Base-by-base conservation (phyloP, 768 basidiomycete species). In the Artomyces pyxidatus region DNA sequence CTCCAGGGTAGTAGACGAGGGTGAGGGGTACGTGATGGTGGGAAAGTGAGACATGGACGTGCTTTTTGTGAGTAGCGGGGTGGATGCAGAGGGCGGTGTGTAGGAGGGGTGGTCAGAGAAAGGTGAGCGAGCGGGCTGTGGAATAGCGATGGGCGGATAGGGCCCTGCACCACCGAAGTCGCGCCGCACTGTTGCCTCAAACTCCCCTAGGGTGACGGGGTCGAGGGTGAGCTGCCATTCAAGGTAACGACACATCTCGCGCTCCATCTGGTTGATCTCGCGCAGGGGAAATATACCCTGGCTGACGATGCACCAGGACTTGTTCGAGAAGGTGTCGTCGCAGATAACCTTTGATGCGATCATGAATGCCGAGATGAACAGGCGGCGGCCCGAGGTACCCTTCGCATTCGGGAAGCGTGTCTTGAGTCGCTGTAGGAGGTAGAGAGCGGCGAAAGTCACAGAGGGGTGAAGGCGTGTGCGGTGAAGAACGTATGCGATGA, bases 181-280 rank as follows among this genome's bases (percentile, higher is more conserved):
- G 12, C 69, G 68, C 40, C 70, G 69, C 0, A 85, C 75, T 62
- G 75, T 75, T 0, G 61, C 61, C 57, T 85, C 81, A 59, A 87
- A 87, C 40, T 75, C 77, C 5, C 57, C 51, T 0, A 88, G 68
- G 0, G 80, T 78, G 0, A 68, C 62, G 1, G 80, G 76, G 47
- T 86, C 84, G 48, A 87, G 81, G 38, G 79, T 85, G 10, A 88
- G 70, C 61, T 87, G 83, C 91, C 91, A 96, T 61, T 93, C 91
- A 43, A 98, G 72, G 61, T 96, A 97, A 21, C 78, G 74, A 55
- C 82, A 90, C 83, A 94, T 90, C 68, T 93, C 90, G 29, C 89
- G 71, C 71, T 93, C 91, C 90, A 93, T 92, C 74, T 92, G 89
- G 66, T 95, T 95, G 61, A 95, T 83, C 73, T 93, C 90, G 39